Conservation (phyloP, 352 stramenopile species). For the Globisporangium camurandrum region DNA sequence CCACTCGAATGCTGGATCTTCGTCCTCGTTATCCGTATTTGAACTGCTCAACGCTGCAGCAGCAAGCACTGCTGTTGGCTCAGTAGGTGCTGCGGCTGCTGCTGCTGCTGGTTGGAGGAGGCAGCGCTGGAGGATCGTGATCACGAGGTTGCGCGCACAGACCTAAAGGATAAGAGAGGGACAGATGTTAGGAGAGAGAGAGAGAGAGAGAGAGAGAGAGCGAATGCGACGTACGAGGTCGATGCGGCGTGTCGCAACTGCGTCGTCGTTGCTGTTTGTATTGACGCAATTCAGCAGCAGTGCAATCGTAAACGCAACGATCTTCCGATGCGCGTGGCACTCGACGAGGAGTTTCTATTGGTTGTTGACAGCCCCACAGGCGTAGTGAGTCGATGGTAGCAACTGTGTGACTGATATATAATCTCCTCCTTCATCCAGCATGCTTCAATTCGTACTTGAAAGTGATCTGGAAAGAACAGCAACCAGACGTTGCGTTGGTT, state of each 20-base stretch:
- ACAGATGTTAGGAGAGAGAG: too few species aligned
- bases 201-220: background rate
- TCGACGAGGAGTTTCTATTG: constrained; percentile 76
- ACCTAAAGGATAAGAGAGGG: constrained; percentile 22
- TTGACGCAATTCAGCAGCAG: constrained; percentile 69
- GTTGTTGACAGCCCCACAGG: background rate
- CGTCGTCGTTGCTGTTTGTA: constrained; percentile 18
- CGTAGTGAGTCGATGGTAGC: background rate
- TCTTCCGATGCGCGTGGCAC: constrained; percentile 68
- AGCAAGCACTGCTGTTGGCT: background rate
- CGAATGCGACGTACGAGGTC: constrained; percentile 34
- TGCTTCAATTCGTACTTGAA: constrained; percentile 59
- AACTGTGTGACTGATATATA: too few species aligned
- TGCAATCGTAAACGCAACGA: constrained; percentile 58
- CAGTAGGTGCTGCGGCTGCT: constrained; percentile 1
- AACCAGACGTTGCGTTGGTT: constrained; percentile 51
- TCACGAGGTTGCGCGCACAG: constrained; percentile 56
- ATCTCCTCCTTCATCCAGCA: too few species aligned
- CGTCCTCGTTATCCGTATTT: constrained; percentile 15
- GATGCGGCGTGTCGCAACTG: constrained; percentile 17
- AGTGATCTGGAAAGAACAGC: constrained; percentile 59
- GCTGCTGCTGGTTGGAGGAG: constrained; percentile 29
- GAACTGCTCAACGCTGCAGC: too few species aligned
- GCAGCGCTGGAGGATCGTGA: constrained; percentile 71
- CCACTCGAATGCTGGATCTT: constrained; percentile 76